Evolutionary conservation across 495 filamentous ascomycete species (phyloP), one percentile per base, ranked within the genome.

Genomic region (Hyaloscypha bicolor): DNA sequence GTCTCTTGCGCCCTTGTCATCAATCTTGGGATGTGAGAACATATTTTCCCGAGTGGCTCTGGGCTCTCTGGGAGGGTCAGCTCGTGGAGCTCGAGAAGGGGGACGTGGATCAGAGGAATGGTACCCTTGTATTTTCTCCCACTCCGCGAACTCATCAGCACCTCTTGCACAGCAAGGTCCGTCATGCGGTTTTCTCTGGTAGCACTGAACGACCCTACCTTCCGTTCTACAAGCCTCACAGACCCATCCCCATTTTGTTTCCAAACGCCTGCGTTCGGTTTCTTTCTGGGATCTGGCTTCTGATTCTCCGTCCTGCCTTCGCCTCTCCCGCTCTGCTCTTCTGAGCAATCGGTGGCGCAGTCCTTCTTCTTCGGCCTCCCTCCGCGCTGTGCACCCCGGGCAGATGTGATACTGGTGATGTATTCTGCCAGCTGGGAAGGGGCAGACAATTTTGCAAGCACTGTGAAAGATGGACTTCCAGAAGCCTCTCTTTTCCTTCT

Each of bases 111-210:
- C 9, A 19, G 11, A 0, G 9, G 42, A 48, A 19, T 4, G 16
- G 16, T 48, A 48, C 16, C 42, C 42, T 19, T 48, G 11, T 48
- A 0, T 19, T 48, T 48, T 14, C 42, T 48, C 42, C 42, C 42
- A 48, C 9, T 6, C 31, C 22, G n/a, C 39, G 31, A 32, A 64
- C 51, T 64, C 62, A 11, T 64, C 62, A 9, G 55, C 6, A 4
- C 62, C 62, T 56, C 62, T 64, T 0, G 62, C 42, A 39, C 62
- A 64, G 51, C 62, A 64, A 31, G 53, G 48, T 8, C 62, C 62
- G 14, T 31, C 30, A 31, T 64, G 14, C 1, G 30, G 14, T 6
- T 12, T 6, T 64, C 51, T 33, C 9, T 64, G 53, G 3, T 14
- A 30, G 9, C 5, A 11, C 21, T 25, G 9, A 29, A 31, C 4